Percentiles rank a stretch among this genome's conserved stretches.
phyloP scores from a whole-genome alignment of 1,284 basidiomycete species.

The Sutorius eximius region DNA sequence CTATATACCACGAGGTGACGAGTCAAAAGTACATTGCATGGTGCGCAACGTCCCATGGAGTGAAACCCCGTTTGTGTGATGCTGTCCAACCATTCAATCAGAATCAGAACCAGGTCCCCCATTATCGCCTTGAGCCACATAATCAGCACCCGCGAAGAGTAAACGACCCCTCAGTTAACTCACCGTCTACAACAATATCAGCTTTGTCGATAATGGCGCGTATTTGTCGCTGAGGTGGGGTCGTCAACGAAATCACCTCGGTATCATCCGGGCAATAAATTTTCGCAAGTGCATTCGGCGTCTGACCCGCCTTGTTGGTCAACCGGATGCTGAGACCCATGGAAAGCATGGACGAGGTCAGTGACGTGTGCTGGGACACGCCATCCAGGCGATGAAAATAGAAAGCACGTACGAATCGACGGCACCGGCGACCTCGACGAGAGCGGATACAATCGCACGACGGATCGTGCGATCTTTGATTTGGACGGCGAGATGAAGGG shows the following conservation, averaged over 20 bases:
- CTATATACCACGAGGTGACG: not conserved
- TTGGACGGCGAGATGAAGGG: constrained; percentile 30
- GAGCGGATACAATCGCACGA: constrained; percentile 19
- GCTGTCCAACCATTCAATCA: constrained; percentile 10
- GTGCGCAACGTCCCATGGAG: not conserved
- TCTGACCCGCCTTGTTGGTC: constrained; percentile 30
- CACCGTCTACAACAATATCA: constrained; percentile 30
- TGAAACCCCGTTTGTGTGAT: not conserved
- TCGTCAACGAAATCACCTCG: constrained; percentile 21
- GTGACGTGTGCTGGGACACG: not conserved
- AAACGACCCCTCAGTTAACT: constrained; percentile 1
- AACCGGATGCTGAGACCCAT: constrained; percentile 19
- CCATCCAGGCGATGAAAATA: not conserved
- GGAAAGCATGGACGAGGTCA: not conserved
- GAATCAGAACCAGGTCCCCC: constrained; percentile 9
- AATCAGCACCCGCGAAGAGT: not conserved
- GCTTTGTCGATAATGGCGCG: constrained; percentile 12
- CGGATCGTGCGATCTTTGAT: constrained; percentile 19
- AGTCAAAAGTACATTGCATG: not conserved
- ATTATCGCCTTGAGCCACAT: constrained; percentile 13
- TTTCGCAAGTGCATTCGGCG: constrained; percentile 21
- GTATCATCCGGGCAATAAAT: constrained; percentile 28
- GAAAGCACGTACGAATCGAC: constrained; percentile 27
- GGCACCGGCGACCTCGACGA: constrained; percentile 30
- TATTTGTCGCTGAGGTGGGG: constrained; percentile 21